Percentiles rank a stretch among this genome's conserved stretches.
Evolutionary conservation across 2,329 filamentous ascomycete genomes (phyloP).

Genomic region (Paraphaeosphaeria sporulosa): DNA sequence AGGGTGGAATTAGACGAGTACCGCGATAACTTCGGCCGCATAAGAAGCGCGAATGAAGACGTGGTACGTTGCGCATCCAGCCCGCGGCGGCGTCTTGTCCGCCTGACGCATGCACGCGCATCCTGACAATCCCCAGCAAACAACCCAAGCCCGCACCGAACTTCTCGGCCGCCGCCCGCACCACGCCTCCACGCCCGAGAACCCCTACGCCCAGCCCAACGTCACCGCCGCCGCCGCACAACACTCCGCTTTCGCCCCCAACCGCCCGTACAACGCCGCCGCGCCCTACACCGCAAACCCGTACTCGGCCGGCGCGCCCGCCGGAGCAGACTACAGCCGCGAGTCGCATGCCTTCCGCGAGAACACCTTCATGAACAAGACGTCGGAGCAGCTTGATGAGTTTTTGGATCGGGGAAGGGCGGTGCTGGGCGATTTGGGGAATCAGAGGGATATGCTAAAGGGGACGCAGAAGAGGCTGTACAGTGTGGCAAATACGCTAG

Average conservation of each 20-base stretch:
- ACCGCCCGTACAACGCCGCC: conserved; percentile 35
- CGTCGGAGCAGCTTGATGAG: conserved; percentile 87
- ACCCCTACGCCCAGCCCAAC: conserved; percentile 74
- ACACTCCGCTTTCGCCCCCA: conserved; percentile 42
- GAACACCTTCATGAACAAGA: conserved; percentile 83
- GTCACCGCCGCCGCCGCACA: conserved; percentile 25
- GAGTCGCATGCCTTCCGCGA: conserved; percentile 88
- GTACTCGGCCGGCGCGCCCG: conserved; percentile 45
- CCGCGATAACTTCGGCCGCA: conserved; percentile 75
- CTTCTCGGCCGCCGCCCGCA: conserved; percentile 86
- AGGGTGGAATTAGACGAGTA: conserved; percentile 82
- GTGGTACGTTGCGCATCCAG: conserved; percentile 62
- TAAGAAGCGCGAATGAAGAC: conserved; percentile 82
- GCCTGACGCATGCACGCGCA: neutral
- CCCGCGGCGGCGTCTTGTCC: neutral
- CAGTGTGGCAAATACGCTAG: conserved; percentile 90
- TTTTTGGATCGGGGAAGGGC: conserved; percentile 91
- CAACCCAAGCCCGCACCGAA: conserved; percentile 76
- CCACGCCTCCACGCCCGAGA: conserved; percentile 81
- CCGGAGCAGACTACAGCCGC: conserved; percentile 65
- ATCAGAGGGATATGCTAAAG: conserved; percentile 94
- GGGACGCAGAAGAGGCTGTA: conserved; percentile 91
- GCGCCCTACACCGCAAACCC: conserved; percentile 51
- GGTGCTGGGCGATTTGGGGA: conserved; percentile 84
- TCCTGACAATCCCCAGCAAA: conserved; percentile 51